Base-by-base conservation (phyloP, 805 yeast species). In the Spathaspora sp. region DNA sequence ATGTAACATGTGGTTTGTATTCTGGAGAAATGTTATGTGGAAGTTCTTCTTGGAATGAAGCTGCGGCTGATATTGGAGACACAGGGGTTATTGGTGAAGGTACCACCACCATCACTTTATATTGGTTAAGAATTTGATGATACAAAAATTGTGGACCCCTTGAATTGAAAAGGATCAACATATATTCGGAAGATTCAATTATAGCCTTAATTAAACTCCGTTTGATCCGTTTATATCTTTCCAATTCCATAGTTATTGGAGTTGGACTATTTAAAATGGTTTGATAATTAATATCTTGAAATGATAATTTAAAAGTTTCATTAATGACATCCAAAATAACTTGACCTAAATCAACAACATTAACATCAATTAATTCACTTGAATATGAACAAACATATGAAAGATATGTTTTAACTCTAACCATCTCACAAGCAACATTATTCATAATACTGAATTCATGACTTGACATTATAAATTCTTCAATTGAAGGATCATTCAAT, bases 401-500 rank as follows among this genome's bases (percentile, higher is more conserved):
- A 42, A 81, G 60, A 55, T 76, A 81, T 52, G 76, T 77, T 58
- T 82, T 82, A 52, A 79, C 61, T 54, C 72, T 69, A 55, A 78
- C 75, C 47, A 77, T 61, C 55, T 78, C 75, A 38, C 60, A 52
- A 19, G 44, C 26, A 23, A 23, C 26, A 23, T 23, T 23, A 6
- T 23, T 23, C 7, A 49, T 28, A 40, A 61, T 47, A 66, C 68
- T 54, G 64, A 65, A 65, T 71, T 81, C 73, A 59, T 71, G 49
- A 31, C 67, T 58, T 16, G 57, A 47, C 12, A 69, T 51, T 42
- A 73, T 57, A 52, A 64, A 73, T 46, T 73, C 78, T 42, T 73
- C 77, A 48, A 73, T 66, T 7, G 66, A 57, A 2, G 96, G 89
- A 56, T 83, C 89, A 46, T 79, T 79, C 49, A 89, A 71, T 35